A percentile compares a stretch with the other conserved stretches of the same genome.
Conservation (phyloP, 352 stramenopile species). For the Phytophthora pistaciae region DNA sequence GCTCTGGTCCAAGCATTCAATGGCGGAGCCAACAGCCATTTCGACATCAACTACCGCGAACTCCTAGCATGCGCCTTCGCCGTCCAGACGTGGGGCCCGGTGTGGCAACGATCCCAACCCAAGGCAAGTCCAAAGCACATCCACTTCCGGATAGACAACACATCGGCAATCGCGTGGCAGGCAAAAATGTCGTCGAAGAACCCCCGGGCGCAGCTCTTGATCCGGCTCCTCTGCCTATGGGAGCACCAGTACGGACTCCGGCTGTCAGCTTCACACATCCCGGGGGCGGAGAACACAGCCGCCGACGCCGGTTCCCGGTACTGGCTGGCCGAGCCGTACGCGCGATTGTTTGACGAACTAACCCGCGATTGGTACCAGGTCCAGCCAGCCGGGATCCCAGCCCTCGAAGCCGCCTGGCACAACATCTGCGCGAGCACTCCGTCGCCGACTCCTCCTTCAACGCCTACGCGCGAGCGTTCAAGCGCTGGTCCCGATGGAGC, state of each 20-base stretch:
- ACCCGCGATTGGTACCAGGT: background rate
- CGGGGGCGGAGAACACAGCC: background rate
- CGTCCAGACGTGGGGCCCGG: background rate
- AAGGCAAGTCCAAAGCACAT: conserved; percentile 7
- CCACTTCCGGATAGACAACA: conserved; percentile 29
- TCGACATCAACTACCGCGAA: conserved; percentile 15
- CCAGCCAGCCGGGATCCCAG: background rate
- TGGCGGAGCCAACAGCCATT: background rate
- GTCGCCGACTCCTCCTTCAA: background rate
- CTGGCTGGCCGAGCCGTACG: background rate
- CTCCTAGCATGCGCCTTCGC: conserved; percentile 2
- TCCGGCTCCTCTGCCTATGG: conserved; percentile 2
- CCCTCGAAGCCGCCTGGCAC: background rate
- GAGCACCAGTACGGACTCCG: background rate
- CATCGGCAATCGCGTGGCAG: conserved; percentile 13
- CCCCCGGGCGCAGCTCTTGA: conserved; percentile 5
- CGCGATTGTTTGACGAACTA: background rate
- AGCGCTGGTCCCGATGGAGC: background rate
- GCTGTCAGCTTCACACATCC: conserved; percentile 11
- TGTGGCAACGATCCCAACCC: background rate
- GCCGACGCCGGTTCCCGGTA: background rate
- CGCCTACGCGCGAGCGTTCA: background rate
- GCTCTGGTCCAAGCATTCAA: too few species aligned
- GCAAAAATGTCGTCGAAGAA: conserved; percentile 3
- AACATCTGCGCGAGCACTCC: conserved; percentile 6